phyloP scores from a whole-genome alignment of 1,284 basidiomycete genomes.

The Puccinia hordei region DNA sequence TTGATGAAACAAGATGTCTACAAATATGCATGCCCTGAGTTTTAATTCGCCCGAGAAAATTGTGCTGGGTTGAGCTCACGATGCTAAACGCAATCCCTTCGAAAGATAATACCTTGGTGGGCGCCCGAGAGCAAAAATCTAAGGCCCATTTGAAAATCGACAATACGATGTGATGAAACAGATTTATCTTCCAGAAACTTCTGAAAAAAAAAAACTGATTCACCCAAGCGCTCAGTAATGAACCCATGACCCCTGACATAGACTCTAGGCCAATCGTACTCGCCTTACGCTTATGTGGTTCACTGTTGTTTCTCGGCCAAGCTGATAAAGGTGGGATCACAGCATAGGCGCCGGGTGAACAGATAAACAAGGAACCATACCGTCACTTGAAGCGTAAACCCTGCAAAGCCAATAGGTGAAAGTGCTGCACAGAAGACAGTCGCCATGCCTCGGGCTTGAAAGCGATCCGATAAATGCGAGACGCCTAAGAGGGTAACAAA shows the following conservation, averaged over 20 bases:
- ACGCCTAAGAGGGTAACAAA: constrained; percentile 1
- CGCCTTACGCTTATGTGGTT: constrained; percentile 20
- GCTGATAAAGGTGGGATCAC: neutral
- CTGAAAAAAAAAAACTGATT: constrained; percentile 3
- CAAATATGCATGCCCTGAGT: too few relatives aligned
- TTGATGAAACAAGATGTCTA: too few relatives aligned
- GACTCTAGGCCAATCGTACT: constrained; percentile 7
- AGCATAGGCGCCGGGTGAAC: constrained; percentile 12
- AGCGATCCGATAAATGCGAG: constrained; percentile 18
- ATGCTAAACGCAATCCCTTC: neutral
- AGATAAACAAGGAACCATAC: constrained; percentile 27
- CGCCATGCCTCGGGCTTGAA: constrained; percentile 7
- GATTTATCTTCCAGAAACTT: neutral
- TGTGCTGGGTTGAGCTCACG: constrained; percentile 7
- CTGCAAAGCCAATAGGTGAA: constrained; percentile 22
- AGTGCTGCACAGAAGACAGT: neutral
- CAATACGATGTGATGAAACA: neutral
- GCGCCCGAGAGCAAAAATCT: constrained; percentile 13
- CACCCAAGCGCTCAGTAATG: constrained; percentile 27
- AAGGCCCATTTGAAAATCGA: neutral
- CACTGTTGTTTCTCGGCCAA: constrained; percentile 17
- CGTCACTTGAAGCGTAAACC: constrained; percentile 18
- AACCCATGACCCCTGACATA: neutral
- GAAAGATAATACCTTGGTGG: constrained; percentile 17
- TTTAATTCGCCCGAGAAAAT: neutral